Evolutionary conservation across 768 basidiomycete genomes (phyloP).

Genomic region (Dioszegia crocea): DNA sequence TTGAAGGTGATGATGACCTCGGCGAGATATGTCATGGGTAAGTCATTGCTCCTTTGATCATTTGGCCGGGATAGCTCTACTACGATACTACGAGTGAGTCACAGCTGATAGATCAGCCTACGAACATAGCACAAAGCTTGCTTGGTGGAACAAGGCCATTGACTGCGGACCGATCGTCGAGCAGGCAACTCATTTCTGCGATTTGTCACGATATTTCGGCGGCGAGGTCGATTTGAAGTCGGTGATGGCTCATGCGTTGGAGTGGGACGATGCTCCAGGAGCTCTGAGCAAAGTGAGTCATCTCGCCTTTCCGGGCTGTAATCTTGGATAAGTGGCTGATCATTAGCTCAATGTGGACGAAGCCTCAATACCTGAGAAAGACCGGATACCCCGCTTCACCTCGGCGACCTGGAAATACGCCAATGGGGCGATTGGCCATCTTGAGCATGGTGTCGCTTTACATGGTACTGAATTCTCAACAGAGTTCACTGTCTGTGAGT

Average conservation of each 20-base stretch:
- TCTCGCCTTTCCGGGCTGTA: no score
- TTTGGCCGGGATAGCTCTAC: no score
- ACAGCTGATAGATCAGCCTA: no score
- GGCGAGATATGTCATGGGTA: constrained; percentile 85
- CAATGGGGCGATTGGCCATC: constrained; percentile 85
- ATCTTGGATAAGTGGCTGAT: no score
- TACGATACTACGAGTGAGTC: no score
- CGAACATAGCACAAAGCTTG: constrained; percentile 50
- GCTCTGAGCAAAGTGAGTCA: constrained; percentile 17
- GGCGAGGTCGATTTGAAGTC: constrained; percentile 81
- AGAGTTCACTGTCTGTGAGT: constrained; percentile 88
- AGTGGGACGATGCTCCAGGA: neutral
- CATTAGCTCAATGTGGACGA: constrained; percentile 82
- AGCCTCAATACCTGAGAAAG: constrained; percentile 71
- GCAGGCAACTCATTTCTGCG: constrained; percentile 84
- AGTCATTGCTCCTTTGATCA: no score
- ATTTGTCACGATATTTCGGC: constrained; percentile 94
- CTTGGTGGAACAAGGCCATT: constrained; percentile 51
- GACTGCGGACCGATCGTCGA: constrained; percentile 51
- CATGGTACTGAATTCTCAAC: constrained; percentile 92
- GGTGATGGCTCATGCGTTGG: constrained; percentile 55
- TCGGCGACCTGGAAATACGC: constrained; percentile 93
- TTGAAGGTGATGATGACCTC: constrained; percentile 93
- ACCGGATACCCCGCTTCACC: constrained; percentile 90
- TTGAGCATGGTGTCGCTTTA: constrained; percentile 83